Evolutionary conservation across 306 rosid genomes (phyloP).

Genomic region (Cicer cuneatum): DNA sequence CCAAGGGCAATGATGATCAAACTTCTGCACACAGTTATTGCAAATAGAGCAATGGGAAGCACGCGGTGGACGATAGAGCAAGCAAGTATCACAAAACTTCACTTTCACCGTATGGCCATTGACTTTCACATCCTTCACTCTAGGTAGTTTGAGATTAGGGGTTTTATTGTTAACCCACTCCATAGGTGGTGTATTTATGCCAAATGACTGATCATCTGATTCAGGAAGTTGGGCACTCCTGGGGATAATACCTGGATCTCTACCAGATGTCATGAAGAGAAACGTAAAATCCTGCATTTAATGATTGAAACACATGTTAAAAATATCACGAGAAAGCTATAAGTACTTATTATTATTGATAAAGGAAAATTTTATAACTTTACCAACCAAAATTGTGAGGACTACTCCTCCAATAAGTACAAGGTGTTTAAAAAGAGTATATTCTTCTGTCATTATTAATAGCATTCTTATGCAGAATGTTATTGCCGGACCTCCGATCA

Average conservation of each 20-base stretch:
- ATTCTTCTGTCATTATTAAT: slow-evolving; percentile 44
- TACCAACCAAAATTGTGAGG: slow-evolving; percentile 89
- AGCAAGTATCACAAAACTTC: slow-evolving; percentile 90
- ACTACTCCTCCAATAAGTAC: slow-evolving; percentile 63
- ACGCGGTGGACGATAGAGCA: slow-evolving; percentile 86
- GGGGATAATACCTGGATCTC: slow-evolving; percentile 95
- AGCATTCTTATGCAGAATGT: slow-evolving; percentile 78
- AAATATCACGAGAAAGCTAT: slow-evolving; percentile 31
- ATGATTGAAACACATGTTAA: slow-evolving; percentile 30
- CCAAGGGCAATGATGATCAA: slow-evolving; percentile 99
- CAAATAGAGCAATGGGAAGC: slow-evolving; percentile 96
- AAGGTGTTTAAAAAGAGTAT: slow-evolving; percentile 51
- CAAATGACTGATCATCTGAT: slow-evolving; percentile 54
- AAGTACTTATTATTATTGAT: slow-evolving; percentile 12
- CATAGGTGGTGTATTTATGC: slow-evolving; percentile 52
- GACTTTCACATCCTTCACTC: slow-evolving; percentile 67
- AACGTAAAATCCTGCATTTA: slow-evolving; percentile 73
- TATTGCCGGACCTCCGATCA: slow-evolving; percentile 88
- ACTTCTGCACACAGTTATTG: slow-evolving; percentile 92
- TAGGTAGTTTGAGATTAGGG: slow-evolving; percentile 64
- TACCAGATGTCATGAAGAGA: slow-evolving; percentile 83
- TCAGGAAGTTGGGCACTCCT: slow-evolving; percentile 73
- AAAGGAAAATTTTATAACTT: slow-evolving; percentile 45
- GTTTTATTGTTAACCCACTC: slow-evolving; percentile 67
- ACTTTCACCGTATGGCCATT: slow-evolving; percentile 81